phyloP scores from a whole-genome alignment of 2,329 filamentous ascomycete species.

The Colletotrichum musicola region DNA sequence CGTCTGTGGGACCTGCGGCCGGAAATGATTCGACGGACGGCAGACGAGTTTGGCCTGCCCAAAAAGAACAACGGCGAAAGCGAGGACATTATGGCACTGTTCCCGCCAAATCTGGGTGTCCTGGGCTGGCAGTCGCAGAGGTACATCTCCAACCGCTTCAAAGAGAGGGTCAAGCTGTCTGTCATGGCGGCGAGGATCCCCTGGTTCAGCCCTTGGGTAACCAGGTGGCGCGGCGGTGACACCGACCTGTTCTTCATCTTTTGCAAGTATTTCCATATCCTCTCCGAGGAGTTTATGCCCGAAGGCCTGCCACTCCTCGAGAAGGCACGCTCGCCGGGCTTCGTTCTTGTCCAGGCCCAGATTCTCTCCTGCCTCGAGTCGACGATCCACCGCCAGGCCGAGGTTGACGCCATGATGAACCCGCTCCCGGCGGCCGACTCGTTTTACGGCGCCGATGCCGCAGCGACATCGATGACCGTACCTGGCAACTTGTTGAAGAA shows the following conservation, averaged over 20 bases:
- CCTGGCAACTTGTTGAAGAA: conserved; percentile 78
- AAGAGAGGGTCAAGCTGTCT: conserved; percentile 73
- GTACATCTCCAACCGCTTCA: conserved; percentile 67
- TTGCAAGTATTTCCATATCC: conserved; percentile 85
- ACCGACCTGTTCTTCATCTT: conserved; percentile 94
- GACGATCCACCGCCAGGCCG: conserved; percentile 82
- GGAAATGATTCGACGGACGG: conserved; percentile 77
- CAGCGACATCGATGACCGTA: conserved; percentile 72
- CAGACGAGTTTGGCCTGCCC: conserved; percentile 76
- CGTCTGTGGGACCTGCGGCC: conserved; percentile 82
- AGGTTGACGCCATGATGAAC: conserved; percentile 59
- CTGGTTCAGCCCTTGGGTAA: conserved; percentile 88
- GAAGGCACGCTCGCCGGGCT: conserved; percentile 77
- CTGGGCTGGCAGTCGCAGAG: conserved; percentile 68
- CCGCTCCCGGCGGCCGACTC: conserved; percentile 58
- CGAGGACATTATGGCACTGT: conserved; percentile 75
- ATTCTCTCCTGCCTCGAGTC: conserved; percentile 83
- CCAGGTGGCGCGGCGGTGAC: conserved; percentile 87
- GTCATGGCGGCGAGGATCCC: conserved; percentile 78
- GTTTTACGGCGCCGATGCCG: conserved; percentile 71
- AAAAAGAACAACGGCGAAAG: conserved; percentile 67
- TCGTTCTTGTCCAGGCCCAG: conserved; percentile 86
- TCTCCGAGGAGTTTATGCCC: conserved; percentile 80
- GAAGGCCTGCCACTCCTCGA: conserved; percentile 63
- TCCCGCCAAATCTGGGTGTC: conserved; percentile 74